phyloP scores from a whole-genome alignment of 352 stramenopile genomes.

The Phytopythium cucurbitacearum region DNA sequence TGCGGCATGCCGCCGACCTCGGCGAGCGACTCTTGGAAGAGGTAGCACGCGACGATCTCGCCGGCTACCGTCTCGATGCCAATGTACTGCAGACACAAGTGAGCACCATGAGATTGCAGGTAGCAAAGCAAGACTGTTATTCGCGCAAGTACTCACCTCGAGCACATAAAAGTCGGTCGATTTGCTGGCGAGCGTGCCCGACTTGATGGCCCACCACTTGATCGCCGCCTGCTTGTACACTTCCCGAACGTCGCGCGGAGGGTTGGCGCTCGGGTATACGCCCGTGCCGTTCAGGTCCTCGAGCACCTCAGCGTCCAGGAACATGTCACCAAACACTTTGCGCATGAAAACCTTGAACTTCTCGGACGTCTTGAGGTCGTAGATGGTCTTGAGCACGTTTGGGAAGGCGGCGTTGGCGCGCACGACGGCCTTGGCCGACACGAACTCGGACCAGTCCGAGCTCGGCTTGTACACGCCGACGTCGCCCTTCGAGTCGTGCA shows the following conservation, averaged over 20 bases:
- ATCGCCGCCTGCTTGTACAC: conserved; percentile 86
- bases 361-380: conserved; percentile 78
- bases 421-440: conserved; percentile 78
- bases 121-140: conserved; percentile 13
- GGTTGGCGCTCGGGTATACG: conserved; percentile 72
- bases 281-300: conserved; percentile 79
- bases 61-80: conserved; percentile 71
- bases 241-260: conserved; percentile 55
- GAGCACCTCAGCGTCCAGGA: conserved; percentile 80
- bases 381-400: conserved; percentile 81
- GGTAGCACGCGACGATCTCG: conserved; percentile 78
- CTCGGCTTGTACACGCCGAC: conserved; percentile 81
- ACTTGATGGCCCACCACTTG: conserved; percentile 89
- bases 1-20: conserved; percentile 82
- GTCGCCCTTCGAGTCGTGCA: conserved; percentile 78
- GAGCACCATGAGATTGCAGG: conserved; percentile 5
- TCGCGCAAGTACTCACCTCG: conserved; percentile 32
- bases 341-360: conserved; percentile 85
- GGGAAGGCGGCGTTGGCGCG: conserved; percentile 73
- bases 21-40: conserved; percentile 83
- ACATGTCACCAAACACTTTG: conserved; percentile 76
- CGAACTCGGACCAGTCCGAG: conserved; percentile 85
- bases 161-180: conserved; percentile 85
- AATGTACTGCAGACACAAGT: conserved; percentile 56
- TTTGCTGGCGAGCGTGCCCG: conserved; percentile 68